Evolutionary conservation across 179 eudicot genomes (phyloP).

Genomic region (Drosera spatulata): DNA sequence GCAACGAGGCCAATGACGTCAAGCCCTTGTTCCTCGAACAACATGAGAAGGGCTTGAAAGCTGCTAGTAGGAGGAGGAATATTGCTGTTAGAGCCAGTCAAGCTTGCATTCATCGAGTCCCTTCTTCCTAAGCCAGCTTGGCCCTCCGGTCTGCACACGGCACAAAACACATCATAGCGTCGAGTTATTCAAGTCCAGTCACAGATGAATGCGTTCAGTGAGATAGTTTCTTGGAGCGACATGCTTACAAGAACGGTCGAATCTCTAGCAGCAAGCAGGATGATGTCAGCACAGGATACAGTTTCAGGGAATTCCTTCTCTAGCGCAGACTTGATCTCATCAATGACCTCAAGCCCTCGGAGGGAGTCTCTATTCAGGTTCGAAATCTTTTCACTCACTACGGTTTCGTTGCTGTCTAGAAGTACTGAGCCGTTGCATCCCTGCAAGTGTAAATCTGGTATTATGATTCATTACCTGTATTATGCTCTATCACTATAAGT

Average conservation of each 20-base stretch:
- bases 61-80: constrained; percentile 93
- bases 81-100: constrained; percentile 80
- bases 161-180: background rate
- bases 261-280: constrained; percentile 71
- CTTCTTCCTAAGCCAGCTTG: constrained; percentile 87
- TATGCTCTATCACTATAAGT: too few species aligned
- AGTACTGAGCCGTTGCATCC: constrained; percentile 95
- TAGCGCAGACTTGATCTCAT: constrained; percentile 61
- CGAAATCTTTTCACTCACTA: constrained; percentile 65
- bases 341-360: constrained; percentile 83
- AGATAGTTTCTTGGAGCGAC: background rate
- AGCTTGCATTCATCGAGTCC: constrained; percentile 64
- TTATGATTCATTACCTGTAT: background rate
- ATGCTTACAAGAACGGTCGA: constrained; percentile 54
- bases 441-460: constrained; percentile 17
- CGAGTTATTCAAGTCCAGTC: too few species aligned
- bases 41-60: constrained; percentile 66
- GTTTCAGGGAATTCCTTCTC: constrained; percentile 79
- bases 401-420: constrained; percentile 48
- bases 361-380: constrained; percentile 60
- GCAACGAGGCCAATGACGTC: constrained; percentile 72
- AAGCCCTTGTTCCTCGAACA: constrained; percentile 59
- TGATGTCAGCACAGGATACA: constrained; percentile 88
- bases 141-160: constrained; percentile 29
- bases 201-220: too few species aligned